Conservation (phyloP, 1,284 basidiomycete genomes). For the Sparassis latifolia region DNA sequence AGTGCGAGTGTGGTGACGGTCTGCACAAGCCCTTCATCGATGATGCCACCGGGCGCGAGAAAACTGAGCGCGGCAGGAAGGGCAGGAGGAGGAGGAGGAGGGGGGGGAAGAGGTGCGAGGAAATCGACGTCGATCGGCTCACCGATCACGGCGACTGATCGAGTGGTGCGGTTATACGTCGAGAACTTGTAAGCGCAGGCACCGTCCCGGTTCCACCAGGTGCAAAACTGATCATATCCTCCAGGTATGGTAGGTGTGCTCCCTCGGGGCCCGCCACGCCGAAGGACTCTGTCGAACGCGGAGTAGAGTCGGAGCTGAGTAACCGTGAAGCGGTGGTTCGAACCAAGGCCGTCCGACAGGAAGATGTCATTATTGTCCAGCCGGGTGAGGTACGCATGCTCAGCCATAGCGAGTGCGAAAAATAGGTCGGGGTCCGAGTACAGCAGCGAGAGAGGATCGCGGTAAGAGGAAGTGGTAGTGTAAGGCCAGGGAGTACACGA, state of each 20-base stretch:
- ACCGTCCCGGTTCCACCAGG: not conserved
- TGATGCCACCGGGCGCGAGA: no score
- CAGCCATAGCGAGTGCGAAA: not conserved
- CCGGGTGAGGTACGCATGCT: not conserved
- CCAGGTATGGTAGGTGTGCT: not conserved
- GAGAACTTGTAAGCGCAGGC: not conserved
- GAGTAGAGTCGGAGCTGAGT: not conserved
- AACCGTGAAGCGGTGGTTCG: not conserved
- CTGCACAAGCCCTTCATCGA: no score
- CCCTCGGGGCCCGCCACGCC: not conserved
- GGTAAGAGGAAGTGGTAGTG: not conserved
- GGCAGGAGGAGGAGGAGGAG: no score
- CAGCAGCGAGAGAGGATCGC: not conserved
- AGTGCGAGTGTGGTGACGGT: no score
- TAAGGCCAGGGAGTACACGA: not conserved
- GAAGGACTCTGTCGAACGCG: not conserved
- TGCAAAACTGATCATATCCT: not conserved
- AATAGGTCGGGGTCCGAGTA: not conserved
- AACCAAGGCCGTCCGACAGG: not conserved
- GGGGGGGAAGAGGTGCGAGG: not conserved
- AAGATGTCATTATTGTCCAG: not conserved
- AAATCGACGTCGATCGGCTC: not conserved
- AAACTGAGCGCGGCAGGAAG: no score
- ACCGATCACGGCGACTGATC: not conserved
- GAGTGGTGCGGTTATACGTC: not conserved